Evolutionary conservation across 352 stramenopile species (phyloP).

Genomic region (Blastocystis hominis): DNA sequence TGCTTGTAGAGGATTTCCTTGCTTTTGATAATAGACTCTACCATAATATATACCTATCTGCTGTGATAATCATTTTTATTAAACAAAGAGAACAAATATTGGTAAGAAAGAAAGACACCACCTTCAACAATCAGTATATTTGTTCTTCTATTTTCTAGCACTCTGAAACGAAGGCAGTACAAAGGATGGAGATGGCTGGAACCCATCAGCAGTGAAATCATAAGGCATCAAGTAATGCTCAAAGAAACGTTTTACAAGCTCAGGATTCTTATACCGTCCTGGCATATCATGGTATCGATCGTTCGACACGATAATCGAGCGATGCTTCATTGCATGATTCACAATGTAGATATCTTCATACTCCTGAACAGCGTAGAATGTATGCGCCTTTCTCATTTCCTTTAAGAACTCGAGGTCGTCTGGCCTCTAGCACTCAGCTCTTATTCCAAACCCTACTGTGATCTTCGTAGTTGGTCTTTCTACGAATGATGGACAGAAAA

Average conservation of each 20-base stretch:
- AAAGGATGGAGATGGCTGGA: no score
- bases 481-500: no score
- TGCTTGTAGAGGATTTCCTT: neutral
- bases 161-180: no score
- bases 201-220: neutral
- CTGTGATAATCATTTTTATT: no score
- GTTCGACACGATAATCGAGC: constrained; percentile 8
- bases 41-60: no score
- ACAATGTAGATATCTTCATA: constrained; percentile 36
- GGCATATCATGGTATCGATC: neutral
- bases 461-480: neutral
- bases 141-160: no score
- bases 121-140: no score
- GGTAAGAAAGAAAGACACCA: no score
- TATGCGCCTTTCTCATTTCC: neutral
- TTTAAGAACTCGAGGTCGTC: constrained; percentile 15
- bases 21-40: neutral
- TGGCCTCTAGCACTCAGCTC: neutral
- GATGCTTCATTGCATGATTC: constrained; percentile 10
- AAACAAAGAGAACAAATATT: no score
- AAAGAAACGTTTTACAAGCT: constrained; percentile 11
- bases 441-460: neutral
- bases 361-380: neutral
- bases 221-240: constrained; percentile 8
- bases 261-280: constrained; percentile 8